Base-by-base conservation (phyloP, 106 monocot genomes). In the Cymbidium sinense region DNA sequence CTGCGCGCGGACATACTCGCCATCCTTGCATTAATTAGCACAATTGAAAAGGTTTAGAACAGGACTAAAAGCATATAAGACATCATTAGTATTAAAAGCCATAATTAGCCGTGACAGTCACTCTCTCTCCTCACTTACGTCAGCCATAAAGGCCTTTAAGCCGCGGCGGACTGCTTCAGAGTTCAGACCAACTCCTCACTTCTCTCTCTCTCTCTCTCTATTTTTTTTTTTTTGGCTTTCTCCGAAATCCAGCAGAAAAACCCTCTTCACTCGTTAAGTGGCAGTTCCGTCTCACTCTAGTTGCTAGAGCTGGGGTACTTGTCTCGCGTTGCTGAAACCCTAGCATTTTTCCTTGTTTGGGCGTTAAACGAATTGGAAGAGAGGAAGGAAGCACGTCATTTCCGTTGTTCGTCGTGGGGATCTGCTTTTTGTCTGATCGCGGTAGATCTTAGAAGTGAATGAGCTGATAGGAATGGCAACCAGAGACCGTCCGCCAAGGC, bases 401-500 rank as follows among this genome's bases (percentile, higher is more conserved):
- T 43, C 5, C 44, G 25, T 44, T 47, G 11, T 47, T 44, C 37
- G 34, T 20, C 4, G 36, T 39, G 39, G 61, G 25, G 25, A 74
- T 27, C 74, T 74, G 4, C 17, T 15, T 27, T 27, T 7, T 13
- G n/a, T 36, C 17, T 2, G 8, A 23, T 23, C 64, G n/a, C 70
- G 0, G 41, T 10, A 39, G 71, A 47, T 74, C 44, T 44, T 15
- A 28, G 6, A 0, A 21, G 43, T 74, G 44, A 47, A 74, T 74
- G 74, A 19, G 28, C 74, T 74, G 27, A 27, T 74, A 44, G 44
- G 74, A 62, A 81, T 79, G 84, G 70, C 77, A 75, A 65, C 64
- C 52, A 20, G 31, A 23, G 77, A 77, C 51, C 65, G 65, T 34
- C 86, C 52, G 4, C 84, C 72, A 34, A 75, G 85, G 75, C 90